These are phyloP conservation scores for Wickerhamomyces chaumierensis DNA, from an alignment of 805 yeast genomes.

Conservation along the genomic window DNA sequence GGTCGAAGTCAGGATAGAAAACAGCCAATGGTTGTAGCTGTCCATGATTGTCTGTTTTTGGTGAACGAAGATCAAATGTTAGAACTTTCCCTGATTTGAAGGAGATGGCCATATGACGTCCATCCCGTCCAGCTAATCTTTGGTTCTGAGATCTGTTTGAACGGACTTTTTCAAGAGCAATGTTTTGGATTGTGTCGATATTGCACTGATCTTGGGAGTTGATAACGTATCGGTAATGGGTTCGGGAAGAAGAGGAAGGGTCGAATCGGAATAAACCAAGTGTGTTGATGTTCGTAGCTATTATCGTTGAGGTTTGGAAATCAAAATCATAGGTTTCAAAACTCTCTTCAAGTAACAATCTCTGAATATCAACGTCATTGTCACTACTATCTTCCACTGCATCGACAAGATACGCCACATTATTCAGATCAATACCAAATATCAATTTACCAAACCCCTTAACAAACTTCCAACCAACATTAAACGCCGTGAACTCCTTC, in stretches of 20 bases:
- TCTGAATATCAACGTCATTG: background rate
- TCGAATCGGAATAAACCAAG: constrained; percentile 8
- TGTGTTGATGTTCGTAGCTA: constrained; percentile 4
- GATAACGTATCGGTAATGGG: constrained; percentile 1
- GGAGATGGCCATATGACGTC: constrained; percentile 14
- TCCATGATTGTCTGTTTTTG: constrained; percentile 2
- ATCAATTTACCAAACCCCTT: constrained; percentile 5
- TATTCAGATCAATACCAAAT: constrained; percentile 4
- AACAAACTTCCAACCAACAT: constrained; percentile 2
- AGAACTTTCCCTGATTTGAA: constrained; percentile 6
- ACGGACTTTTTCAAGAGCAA: constrained; percentile 9
- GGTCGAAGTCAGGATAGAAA: constrained; percentile 8
- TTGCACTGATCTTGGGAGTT: no score
- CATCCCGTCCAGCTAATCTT: constrained; percentile 18
- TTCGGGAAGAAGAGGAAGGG: constrained; percentile 5
- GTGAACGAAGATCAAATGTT: constrained; percentile 10
- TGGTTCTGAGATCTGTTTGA: constrained; percentile 1
- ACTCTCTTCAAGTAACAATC: constrained; percentile 2
- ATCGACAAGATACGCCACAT: background rate
- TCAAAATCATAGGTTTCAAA: constrained; percentile 14
- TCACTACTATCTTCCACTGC: constrained; percentile 5
- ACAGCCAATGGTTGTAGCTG: background rate
- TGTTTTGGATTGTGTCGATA: constrained; percentile 5
- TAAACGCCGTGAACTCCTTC: constrained; percentile 4
- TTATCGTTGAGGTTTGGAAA: constrained; percentile 11